A percentile compares a stretch with the other conserved stretches of the same genome.
Conservation (phyloP, 305 asterid species). For the Fraxinus dipetala region DNA sequence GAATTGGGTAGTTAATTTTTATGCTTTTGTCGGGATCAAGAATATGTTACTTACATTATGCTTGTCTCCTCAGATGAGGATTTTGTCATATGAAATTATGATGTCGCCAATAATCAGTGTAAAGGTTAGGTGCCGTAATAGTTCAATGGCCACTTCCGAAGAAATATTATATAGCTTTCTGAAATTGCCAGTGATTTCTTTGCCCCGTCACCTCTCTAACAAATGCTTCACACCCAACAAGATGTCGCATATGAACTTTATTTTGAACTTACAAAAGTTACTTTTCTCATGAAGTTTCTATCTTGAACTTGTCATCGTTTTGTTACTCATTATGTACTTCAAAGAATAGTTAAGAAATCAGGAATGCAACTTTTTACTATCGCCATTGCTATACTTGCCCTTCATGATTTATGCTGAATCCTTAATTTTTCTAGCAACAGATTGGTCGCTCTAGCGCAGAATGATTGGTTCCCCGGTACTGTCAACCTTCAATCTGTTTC, state of each 20-base stretch:
- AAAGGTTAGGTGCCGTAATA: not conserved
- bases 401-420: not conserved
- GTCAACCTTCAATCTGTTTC: conserved; percentile 5
- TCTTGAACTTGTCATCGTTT: not conserved
- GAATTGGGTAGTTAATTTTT: not conserved
- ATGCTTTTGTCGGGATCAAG: not conserved
- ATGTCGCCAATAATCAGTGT: not conserved
- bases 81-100: not conserved
- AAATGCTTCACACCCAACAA: not conserved
- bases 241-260: not conserved
- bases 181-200: not conserved
- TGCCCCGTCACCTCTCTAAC: not conserved
- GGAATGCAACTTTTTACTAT: conserved; percentile 1
- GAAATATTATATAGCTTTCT: not conserved
- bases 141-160: not conserved
- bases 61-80: not conserved
- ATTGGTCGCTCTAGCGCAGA: not conserved
- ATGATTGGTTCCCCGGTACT: not conserved
- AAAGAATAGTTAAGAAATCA: not conserved
- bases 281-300: not conserved
- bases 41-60: not conserved
- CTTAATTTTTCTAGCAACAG: not conserved
- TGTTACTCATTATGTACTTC: not conserved
- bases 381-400: not conserved
- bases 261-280: not conserved